A percentile compares a stretch with the other conserved stretches of the same genome.
phyloP scores from a whole-genome alignment of 352 stramenopile species.

The Peronospora tabacina region DNA sequence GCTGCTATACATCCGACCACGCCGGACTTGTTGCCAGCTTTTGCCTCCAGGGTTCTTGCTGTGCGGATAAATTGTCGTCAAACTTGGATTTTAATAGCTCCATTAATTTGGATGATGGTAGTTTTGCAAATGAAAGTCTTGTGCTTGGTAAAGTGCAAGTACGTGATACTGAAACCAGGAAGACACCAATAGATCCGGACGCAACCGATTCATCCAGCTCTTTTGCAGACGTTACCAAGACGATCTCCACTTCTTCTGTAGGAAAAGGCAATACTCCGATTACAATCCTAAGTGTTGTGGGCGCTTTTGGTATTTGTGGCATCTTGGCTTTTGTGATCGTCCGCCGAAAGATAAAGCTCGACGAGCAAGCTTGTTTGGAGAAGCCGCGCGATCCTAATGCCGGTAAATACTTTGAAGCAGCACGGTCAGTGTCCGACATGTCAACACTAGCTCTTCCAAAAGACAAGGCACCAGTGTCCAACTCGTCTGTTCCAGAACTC shows the following conservation, averaged over 20 bases:
- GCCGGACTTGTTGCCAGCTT: slow-evolving; percentile 48
- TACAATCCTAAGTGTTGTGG: slow-evolving; percentile 46
- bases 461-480: slow-evolving; percentile 22
- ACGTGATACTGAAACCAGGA: slow-evolving; percentile 7
- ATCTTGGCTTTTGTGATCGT: slow-evolving; percentile 48
- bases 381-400: slow-evolving; percentile 35
- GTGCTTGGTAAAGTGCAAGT: slow-evolving; percentile 27
- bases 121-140: slow-evolving; percentile 18
- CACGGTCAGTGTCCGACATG: slow-evolving; percentile 20
- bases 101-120: slow-evolving; percentile 6
- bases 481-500: slow-evolving; percentile 45
- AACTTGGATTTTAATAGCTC: slow-evolving; percentile 10
- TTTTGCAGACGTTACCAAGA: slow-evolving; percentile 11
- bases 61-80: slow-evolving; percentile 31
- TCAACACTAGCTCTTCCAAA: slow-evolving; percentile 29
- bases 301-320: slow-evolving; percentile 32
- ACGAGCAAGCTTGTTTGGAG: slow-evolving; percentile 33
- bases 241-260: slow-evolving; percentile 43
- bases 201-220: neutral
- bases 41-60: slow-evolving; percentile 56
- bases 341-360: slow-evolving; percentile 47
- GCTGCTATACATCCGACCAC: slow-evolving; percentile 75
- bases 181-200: no score
- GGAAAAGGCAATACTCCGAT: slow-evolving; percentile 27
- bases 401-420: slow-evolving; percentile 38